phyloP scores from a whole-genome alignment of 495 filamentous ascomycete genomes.

The Neurospora hispaniola region DNA sequence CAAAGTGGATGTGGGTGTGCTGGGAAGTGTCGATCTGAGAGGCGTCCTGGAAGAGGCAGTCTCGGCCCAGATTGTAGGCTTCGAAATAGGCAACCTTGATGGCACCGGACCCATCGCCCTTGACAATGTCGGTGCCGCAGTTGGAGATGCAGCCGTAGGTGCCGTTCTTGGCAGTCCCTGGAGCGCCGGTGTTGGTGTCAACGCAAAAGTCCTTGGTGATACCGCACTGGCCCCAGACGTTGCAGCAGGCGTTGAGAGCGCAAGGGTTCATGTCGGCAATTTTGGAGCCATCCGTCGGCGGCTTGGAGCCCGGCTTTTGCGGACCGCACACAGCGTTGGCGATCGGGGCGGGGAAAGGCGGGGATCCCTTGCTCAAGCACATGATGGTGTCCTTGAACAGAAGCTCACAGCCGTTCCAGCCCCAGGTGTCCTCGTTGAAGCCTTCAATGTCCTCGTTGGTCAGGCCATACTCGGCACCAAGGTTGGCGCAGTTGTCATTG shows the following conservation, averaged over 20 bases:
- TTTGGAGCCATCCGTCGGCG: conserved; percentile 2
- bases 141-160: conserved; percentile 38
- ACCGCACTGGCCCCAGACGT: conserved; percentile 35
- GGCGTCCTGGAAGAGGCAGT: conserved; percentile 17
- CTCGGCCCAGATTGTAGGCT: conserved; percentile 15
- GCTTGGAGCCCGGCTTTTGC: not conserved
- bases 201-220: conserved; percentile 35
- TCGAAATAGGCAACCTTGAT: conserved; percentile 23
- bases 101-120: conserved; percentile 2
- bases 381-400: conserved; percentile 18
- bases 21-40: conserved; percentile 4
- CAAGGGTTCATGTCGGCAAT: conserved; percentile 4
- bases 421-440: conserved; percentile 40
- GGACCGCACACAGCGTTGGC: conserved; percentile 23
- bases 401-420: conserved; percentile 37
- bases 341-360: conserved; percentile 34
- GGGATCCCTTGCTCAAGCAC: conserved; percentile 36
- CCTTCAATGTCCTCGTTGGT: conserved; percentile 23
- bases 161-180: conserved; percentile 21
- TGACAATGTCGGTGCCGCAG: conserved; percentile 25
- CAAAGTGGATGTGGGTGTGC: conserved; percentile 21
- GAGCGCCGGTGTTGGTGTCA: conserved; percentile 19
- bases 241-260: conserved; percentile 7
- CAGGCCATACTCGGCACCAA: conserved; percentile 22
- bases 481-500: conserved; percentile 26